Evolutionary conservation across 2,329 filamentous ascomycete species (phyloP), one percentile per base, ranked within the genome.

Genomic region (Hypoxylon sp.): DNA sequence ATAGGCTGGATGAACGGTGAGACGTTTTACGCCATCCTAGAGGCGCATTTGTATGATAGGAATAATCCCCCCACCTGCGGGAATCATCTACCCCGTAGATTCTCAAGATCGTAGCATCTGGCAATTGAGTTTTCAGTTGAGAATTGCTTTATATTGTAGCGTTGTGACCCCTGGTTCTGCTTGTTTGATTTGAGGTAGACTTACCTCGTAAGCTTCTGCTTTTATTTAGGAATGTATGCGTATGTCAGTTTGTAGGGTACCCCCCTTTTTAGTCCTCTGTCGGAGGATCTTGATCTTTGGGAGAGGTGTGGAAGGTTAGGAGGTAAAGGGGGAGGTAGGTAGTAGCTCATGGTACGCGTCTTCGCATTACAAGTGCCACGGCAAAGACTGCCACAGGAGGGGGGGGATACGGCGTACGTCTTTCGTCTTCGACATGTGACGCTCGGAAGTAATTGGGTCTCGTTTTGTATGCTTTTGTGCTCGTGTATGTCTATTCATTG

Each of bases 1-100:
- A 64, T 55, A 56, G 56, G 63, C 42, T 47, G 53, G 65, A 53
- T 56, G 66, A 42, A 56, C 56, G 61, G 48, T 55, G 61, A 50
- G 54, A 70, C 52, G 63, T 56, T 63, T 50, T 64, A 65, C 52
- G 14, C 24, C 37, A 39, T 67, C 50, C 22, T 60, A 58, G 57
- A 63, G 63, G 54, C 60, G 48, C 53, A 63, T 55, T 70, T 71
- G 69, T 71, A 71, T 67, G 67, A 71, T 71, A 71, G 63, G 60
- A 65, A 59, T 58, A 62, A 62, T 31, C 24, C 58, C 55, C n/a
- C 63, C 29, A 35, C 63, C 35, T 35, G 47, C 55, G 52, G 65
- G 60, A 51, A 56, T 59, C 63, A 54, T 60, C 59, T 53, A 33
- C 33, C 59, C 39, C 39, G 51, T 70, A 69, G 60, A 70, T 63